Base-by-base conservation (phyloP, 164 flowering plant species). In the Pachysandra terminalis region DNA sequence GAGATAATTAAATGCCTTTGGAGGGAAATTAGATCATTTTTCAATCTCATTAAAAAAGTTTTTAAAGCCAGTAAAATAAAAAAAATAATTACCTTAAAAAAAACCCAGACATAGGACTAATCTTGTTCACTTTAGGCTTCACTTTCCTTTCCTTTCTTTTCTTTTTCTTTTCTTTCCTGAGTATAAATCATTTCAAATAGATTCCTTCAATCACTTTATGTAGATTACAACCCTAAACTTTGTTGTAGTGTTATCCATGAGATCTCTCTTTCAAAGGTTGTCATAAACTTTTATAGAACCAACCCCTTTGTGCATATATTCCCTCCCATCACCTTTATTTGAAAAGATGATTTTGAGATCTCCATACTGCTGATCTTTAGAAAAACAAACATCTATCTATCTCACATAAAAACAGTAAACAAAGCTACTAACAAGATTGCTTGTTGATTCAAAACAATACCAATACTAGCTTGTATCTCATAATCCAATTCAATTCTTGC, bases 301-400 rank as follows among this genome's bases (percentile, higher is more conserved):
- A 70, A 68, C 67, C n/a, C n/a, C 71, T 72, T 69, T 28, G 70
- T 28, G 84, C 82, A 81, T 83, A 85, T 85, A 85, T 85, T 85
- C 89, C 80, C 68, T 41, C 64, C 58, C 32, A 68, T 55, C 70
- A 69, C 27, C 70, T 72, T 79, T 75, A 27, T 19, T 49, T n/a
- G 9, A 58, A 58, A 58, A 27, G 61, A 27, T 23, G 37, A 58
- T 26, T 15, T 13, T 4, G n/a, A 25, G 61, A n/a, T n/a, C n/a
- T n/a, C n/a, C n/a, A n/a, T n/a, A n/a, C n/a, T n/a, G n/a, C n/a
- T n/a, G n/a, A n/a, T n/a, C n/a, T n/a, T n/a, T n/a, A n/a, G n/a
- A n/a, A n/a, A n/a, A n/a, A n/a, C n/a, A n/a, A n/a, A n/a, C n/a
- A n/a, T n/a, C n/a, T n/a, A n/a, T n/a, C n/a, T n/a, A n/a, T n/a